Evolutionary conservation across 441 rosid genomes (phyloP).

Genomic region (Croton setiger): DNA sequence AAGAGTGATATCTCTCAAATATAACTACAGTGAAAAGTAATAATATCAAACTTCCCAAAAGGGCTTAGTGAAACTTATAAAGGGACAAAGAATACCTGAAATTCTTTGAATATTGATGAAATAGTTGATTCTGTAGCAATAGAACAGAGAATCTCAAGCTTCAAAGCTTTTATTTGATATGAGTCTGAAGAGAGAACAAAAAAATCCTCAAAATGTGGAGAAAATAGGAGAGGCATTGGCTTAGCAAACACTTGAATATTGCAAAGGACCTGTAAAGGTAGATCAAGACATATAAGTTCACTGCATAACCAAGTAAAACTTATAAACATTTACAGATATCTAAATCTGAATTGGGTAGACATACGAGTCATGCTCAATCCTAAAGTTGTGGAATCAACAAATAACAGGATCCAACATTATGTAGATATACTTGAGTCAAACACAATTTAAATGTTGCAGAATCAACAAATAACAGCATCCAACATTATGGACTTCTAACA

Average conservation of each 20-base stretch:
- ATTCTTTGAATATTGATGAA: slow-evolving; percentile 69
- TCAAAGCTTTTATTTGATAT: slow-evolving; percentile 76
- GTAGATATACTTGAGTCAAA: background rate
- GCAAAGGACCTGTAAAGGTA: slow-evolving; percentile 71
- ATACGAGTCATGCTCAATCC: background rate
- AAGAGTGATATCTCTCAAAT: background rate
- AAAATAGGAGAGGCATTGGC: slow-evolving; percentile 77
- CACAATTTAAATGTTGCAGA: no score
- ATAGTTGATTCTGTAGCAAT: slow-evolving; percentile 69
- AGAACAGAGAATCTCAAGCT: slow-evolving; percentile 88
- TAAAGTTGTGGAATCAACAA: background rate
- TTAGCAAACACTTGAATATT: slow-evolving; percentile 87
- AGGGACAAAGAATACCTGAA: slow-evolving; percentile 57
- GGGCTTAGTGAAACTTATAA: background rate
- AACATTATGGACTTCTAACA: background rate
- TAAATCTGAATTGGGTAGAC: background rate
- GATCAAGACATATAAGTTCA: slow-evolving; percentile 21
- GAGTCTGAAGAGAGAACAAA: slow-evolving; percentile 73
- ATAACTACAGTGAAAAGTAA: background rate
- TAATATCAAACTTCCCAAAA: background rate
- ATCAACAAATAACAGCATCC: background rate
- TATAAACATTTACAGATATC: background rate
- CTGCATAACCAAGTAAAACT: slow-evolving; percentile 1
- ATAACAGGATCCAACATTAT: background rate
- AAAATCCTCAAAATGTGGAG: slow-evolving; percentile 72